Base-by-base conservation (phyloP, 148 eudicot species). In the Chenopodium berlandieri region DNA sequence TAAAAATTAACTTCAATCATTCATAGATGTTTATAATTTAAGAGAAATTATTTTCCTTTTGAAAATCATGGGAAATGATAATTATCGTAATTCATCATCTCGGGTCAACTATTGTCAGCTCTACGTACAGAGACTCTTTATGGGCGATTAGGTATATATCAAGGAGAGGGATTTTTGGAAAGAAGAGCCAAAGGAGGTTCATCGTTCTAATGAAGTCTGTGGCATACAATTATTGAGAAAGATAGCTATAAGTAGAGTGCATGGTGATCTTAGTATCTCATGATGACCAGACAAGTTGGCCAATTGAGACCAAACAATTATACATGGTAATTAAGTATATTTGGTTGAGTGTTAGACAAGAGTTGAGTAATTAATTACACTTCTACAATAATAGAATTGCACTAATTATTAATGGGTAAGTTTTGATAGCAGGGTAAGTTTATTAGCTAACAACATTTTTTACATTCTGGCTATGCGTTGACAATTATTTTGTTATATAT, bases 301-400 rank as follows among this genome's bases (percentile, higher is more conserved):
- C 79, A 62, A 77, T 46, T 78, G 60, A 44, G 32, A 76, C 69
- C 79, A 76, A 32, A 50, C 50, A 76, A 60, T 56, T 56, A 75
- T 75, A 31, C 44, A 64, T 10, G 31, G 12, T 63, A 34, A 10
- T 65, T 71, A 9, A 32, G 60, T 46, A 31, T 37, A 37, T 37
- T 37, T 23, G 58, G 69, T 78, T 66, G 80, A 78, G 80, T 78
- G 72, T 69, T 64, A 65, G 72, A 46, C 72, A 78, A 64, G 80
- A 66, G 79, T 76, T 7, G 79, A 62, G 69, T 63, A 76, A 76
- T 60, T 56, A 11, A 76, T 62, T 58, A 12, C 34, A 31, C 20
- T 30, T 68, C 44, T 31, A 10, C 71, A 8, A 31, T 68, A 31
- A 2, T 37, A 37, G 44, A 37, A 31, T 67, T 10, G 23, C 65